phyloP scores from a whole-genome alignment of 2,329 filamentous ascomycete genomes.

The Trichophyton benhamiae region DNA sequence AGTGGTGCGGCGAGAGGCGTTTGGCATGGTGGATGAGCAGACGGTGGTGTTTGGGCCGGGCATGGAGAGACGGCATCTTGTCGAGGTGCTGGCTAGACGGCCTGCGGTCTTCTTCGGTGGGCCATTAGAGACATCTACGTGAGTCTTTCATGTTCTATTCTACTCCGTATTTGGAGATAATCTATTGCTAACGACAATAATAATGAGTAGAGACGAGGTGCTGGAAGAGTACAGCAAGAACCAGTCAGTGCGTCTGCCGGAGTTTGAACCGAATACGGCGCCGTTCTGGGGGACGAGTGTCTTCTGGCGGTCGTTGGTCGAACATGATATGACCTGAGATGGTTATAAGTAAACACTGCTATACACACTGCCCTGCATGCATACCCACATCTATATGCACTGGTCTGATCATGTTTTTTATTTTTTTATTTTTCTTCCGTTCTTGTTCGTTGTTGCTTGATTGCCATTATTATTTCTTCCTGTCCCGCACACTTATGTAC shows the following conservation, averaged over 20 bases:
- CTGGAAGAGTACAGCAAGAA: background rate
- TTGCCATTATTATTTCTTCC: no score
- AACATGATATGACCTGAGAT: no score
- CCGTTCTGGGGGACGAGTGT: slow-evolving; percentile 29
- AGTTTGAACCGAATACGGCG: slow-evolving; percentile 23
- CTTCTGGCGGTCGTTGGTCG: slow-evolving; percentile 17
- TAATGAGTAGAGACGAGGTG: no score
- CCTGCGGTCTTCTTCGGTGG: slow-evolving; percentile 50
- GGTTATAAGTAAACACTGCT: no score
- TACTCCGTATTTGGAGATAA: background rate
- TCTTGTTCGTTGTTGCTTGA: no score
- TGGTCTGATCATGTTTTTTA: no score
- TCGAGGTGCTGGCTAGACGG: slow-evolving; percentile 35
- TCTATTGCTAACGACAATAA: no score
- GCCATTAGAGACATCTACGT: slow-evolving; percentile 20
- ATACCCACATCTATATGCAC: no score
- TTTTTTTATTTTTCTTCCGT: no score
- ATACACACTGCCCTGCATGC: no score
- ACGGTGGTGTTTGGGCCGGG: slow-evolving; percentile 53
- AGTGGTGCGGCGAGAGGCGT: slow-evolving; percentile 38
- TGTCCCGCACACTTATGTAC: no score
- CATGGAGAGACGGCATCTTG: slow-evolving; percentile 40
- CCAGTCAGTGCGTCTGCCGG: slow-evolving; percentile 19
- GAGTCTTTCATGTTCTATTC: background rate
- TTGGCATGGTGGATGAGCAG: slow-evolving; percentile 35